Percentiles rank a stretch among this genome's conserved stretches.
Conservation (phyloP, 768 basidiomycete genomes). For the Saitozyma sp. region DNA sequence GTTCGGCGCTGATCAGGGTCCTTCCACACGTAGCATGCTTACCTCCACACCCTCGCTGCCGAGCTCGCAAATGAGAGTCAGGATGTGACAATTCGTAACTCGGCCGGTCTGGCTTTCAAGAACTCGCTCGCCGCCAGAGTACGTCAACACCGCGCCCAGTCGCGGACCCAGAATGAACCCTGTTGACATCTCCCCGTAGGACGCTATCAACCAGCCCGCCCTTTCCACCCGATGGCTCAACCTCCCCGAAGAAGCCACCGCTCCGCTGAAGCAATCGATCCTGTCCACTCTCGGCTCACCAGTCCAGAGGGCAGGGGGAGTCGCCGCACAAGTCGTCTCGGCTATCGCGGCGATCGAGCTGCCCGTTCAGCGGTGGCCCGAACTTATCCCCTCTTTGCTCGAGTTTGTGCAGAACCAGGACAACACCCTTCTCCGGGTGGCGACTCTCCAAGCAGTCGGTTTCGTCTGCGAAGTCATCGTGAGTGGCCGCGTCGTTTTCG, state of each 20-base stretch:
- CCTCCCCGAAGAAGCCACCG: constrained; percentile 66
- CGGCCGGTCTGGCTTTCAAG: constrained; percentile 96
- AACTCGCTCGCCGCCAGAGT: constrained; percentile 89
- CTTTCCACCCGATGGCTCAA: constrained; percentile 78
- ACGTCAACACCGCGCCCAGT: constrained; percentile 1
- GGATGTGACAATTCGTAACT: constrained; percentile 76
- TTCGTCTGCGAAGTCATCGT: constrained; percentile 97
- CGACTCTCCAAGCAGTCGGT: constrained; percentile 91
- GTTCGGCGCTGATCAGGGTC: too few relatives aligned
- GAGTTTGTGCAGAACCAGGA: constrained; percentile 76
- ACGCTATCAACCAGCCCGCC: constrained; percentile 70
- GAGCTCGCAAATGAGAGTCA: constrained; percentile 77
- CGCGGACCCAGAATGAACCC: too few relatives aligned
- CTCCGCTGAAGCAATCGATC: constrained; percentile 83
- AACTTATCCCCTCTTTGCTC: constrained; percentile 82
- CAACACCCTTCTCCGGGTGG: constrained; percentile 67
- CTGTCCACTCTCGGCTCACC: constrained; percentile 78
- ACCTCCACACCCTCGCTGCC: constrained; percentile 84
- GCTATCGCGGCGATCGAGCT: constrained; percentile 93
- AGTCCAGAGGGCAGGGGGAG: constrained; percentile 70
- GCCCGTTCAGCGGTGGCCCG: constrained; percentile 80
- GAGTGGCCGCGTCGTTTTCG: constrained; percentile 53
- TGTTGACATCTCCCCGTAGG: constrained; percentile 56
- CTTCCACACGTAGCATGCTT: constrained; percentile 66
- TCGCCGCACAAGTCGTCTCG: constrained; percentile 89